These are phyloP conservation scores for Pythium rhizo-oryzae DNA, from an alignment of 352 stramenopile genomes.

Conservation along the genomic window DNA sequence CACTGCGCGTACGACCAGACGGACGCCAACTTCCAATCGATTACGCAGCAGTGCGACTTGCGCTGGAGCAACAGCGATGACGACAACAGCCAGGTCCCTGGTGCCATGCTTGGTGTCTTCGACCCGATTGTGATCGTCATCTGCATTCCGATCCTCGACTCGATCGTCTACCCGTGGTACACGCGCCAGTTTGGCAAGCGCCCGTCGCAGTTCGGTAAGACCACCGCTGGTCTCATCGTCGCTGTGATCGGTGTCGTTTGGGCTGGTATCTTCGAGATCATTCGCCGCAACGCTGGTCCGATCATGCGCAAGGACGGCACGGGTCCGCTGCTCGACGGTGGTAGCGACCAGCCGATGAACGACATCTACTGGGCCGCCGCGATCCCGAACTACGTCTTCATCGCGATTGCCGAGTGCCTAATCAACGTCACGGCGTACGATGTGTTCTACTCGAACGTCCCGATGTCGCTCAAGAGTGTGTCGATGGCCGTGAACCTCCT, in stretches of 20 bases:
- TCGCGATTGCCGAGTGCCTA: slow-evolving; percentile 57
- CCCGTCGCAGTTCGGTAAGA: slow-evolving; percentile 39
- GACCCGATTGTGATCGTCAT: slow-evolving; percentile 40
- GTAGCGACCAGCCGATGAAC: slow-evolving; percentile 57
- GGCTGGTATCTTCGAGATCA: slow-evolving; percentile 52
- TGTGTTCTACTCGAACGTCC: slow-evolving; percentile 64
- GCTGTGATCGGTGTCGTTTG: slow-evolving; percentile 46
- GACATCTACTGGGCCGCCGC: slow-evolving; percentile 56
- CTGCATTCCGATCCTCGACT: slow-evolving; percentile 38
- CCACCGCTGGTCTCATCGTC: slow-evolving; percentile 38
- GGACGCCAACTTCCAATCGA: slow-evolving; percentile 67
- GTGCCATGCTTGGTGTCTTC: slow-evolving; percentile 49
- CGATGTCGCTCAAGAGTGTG: slow-evolving; percentile 60
- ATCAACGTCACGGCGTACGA: slow-evolving; percentile 73
- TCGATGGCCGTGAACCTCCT: slow-evolving; percentile 64
- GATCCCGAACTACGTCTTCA: slow-evolving; percentile 62
- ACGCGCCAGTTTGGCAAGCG: slow-evolving; percentile 33
- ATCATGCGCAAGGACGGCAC: slow-evolving; percentile 35
- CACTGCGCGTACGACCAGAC: slow-evolving; percentile 66
- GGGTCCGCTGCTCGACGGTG: slow-evolving; percentile 41
- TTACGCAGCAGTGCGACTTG: slow-evolving; percentile 68
- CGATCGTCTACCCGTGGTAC: slow-evolving; percentile 37
- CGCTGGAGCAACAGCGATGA: slow-evolving; percentile 37
- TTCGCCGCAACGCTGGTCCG: slow-evolving; percentile 33
- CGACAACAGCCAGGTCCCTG: slow-evolving; percentile 50